Conservation (phyloP, 441 rosid genomes). For the Gossypium gossypioides region DNA sequence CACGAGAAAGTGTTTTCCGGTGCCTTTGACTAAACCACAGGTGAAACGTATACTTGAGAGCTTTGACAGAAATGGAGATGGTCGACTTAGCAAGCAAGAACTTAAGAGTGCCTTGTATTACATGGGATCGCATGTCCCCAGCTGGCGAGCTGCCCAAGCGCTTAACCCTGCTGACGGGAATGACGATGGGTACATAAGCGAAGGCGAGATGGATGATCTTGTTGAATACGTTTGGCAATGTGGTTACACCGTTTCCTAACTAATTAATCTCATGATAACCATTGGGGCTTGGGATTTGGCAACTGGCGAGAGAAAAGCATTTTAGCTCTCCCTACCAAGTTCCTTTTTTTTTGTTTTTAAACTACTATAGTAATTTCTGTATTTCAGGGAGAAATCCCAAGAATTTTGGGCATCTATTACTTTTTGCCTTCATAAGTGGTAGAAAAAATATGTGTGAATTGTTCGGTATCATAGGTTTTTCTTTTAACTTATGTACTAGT, state of each 20-base stretch:
- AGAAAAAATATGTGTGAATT: neutral
- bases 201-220: conserved; percentile 21
- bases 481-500: too few species aligned
- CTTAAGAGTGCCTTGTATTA: conserved; percentile 16
- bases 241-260: neutral
- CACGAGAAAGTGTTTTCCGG: neutral
- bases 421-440: neutral
- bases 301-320: neutral
- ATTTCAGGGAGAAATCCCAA: neutral
- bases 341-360: neutral
- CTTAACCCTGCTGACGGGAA: conserved; percentile 14
- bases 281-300: neutral
- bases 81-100: conserved; percentile 19
- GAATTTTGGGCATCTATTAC: neutral
- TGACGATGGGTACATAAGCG: conserved; percentile 18
- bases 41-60: conserved; percentile 11
- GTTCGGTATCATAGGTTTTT: neutral
- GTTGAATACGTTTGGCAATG: conserved; percentile 12
- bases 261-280: neutral
- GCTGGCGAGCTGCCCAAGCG: conserved; percentile 16
- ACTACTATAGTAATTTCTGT: neutral
- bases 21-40: conserved; percentile 9
- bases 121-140: conserved; percentile 15
- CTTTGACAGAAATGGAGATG: conserved; percentile 12
- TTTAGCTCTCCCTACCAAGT: neutral